Evolutionary conservation across 1,139 yeast genomes (phyloP), one percentile per base, ranked within the genome.

Genomic region (Diutina catenulata): DNA sequence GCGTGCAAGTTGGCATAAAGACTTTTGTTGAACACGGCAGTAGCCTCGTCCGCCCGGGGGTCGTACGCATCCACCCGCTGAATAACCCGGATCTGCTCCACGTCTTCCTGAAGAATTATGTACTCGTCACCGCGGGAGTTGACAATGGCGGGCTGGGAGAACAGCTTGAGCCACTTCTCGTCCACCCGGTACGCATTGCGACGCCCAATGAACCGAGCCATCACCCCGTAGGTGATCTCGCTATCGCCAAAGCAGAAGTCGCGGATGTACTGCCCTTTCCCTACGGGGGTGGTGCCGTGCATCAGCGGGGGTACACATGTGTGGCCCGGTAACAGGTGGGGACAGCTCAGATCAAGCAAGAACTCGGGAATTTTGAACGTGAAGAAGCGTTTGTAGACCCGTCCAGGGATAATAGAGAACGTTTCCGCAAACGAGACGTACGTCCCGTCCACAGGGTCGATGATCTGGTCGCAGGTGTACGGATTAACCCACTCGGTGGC

Each of bases 41-140:
- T 25, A 3, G 38, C 39, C 4, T 15, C 36, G 24, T 39, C 39
- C 16, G 42, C 44, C 8, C 37, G 14, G 11, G 28, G 39, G 6
- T 38, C 38, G 2, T 37, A 38, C 5, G 39, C 28, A 2, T 37
- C 42, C 11, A 51, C 42, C 38, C 51, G 52, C 41, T 56, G 64
- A 4, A 60, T 45, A 9, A 66, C 54, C 36, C 68, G 53, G 9
- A 65, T 47, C 22, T 49, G 50, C n/a, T 50, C 49, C 11, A 47
- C 44, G 13, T 47, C 41, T 38, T 64, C 65, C 42, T 62, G 62
- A 37, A 64, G 52, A 38, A 66, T 64, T 24, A 64, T 58, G 46
- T 56, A 64, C 47, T 66, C 71, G 43, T 64, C 70, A 46, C 70
- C 70, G 20, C 21, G 46, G 28, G 59, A 49, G 45, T 64, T 64